A percentile compares a stretch with the other conserved stretches of the same genome.
Evolutionary conservation across 2,329 filamentous ascomycete species (phyloP).

Genomic region (Phialophora verrucosa): DNA sequence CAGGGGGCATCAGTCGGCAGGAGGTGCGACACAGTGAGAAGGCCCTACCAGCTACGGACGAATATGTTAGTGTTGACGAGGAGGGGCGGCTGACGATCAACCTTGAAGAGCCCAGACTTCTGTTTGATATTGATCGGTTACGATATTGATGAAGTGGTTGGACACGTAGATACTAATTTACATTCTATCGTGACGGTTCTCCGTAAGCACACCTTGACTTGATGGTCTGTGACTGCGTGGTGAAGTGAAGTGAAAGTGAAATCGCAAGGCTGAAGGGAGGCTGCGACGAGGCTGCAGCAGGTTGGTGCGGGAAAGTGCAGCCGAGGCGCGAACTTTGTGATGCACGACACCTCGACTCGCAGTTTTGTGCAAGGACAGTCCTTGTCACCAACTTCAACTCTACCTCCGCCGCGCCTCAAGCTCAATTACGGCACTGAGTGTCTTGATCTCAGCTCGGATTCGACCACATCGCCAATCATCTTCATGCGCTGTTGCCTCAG

Average conservation of each 20-base stretch:
- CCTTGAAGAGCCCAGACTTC: constrained; percentile 24
- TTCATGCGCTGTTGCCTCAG: too few species aligned
- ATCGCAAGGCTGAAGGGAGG: constrained; percentile 11
- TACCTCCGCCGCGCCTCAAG: background rate
- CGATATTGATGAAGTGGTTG: constrained; percentile 24
- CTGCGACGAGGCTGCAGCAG: constrained; percentile 7
- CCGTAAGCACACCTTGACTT: background rate
- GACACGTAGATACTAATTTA: background rate
- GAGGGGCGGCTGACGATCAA: constrained; percentile 28
- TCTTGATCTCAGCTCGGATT: background rate
- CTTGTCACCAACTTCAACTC: background rate
- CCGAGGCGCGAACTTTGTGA: constrained; percentile 11
- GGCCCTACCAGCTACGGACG: constrained; percentile 31
- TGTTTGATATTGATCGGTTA: constrained; percentile 29
- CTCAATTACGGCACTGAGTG: background rate
- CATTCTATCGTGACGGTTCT: background rate
- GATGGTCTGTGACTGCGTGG: background rate
- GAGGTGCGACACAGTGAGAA: constrained; percentile 69
- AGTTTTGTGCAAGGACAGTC: background rate
- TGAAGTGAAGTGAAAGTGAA: background rate
- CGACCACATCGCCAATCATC: background rate
- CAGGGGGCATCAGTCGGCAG: constrained; percentile 73
- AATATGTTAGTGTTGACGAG: constrained; percentile 32
- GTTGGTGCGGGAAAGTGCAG: constrained; percentile 2
- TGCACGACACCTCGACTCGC: constrained; percentile 3